Conservation (phyloP, 805 yeast species). For the Sugiyamaella smithiae region DNA sequence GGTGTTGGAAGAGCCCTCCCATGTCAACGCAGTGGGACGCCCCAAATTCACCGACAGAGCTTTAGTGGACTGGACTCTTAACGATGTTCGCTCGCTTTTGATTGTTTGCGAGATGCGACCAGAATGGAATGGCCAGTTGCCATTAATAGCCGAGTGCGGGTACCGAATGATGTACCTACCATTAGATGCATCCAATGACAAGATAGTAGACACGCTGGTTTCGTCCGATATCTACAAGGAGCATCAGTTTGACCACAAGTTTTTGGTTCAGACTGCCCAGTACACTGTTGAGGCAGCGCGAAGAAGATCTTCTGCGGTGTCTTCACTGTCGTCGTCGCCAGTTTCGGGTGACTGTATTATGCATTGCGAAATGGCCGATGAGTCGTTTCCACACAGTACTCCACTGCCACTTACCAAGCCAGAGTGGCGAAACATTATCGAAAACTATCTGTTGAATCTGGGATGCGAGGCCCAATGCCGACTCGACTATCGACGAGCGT, state of each 20-base stretch:
- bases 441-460: slow-evolving; percentile 46
- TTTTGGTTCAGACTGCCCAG: slow-evolving; percentile 57
- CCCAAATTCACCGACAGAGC: slow-evolving; percentile 62
- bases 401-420: slow-evolving; percentile 41
- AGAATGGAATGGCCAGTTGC: slow-evolving; percentile 56
- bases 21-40: slow-evolving; percentile 39
- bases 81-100: slow-evolving; percentile 63
- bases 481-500: slow-evolving; percentile 54
- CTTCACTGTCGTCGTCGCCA: slow-evolving; percentile 4
- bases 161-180: slow-evolving; percentile 55
- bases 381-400: not conserved
- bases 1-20: slow-evolving; percentile 43
- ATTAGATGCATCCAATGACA: slow-evolving; percentile 46
- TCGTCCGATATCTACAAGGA: slow-evolving; percentile 65
- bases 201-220: slow-evolving; percentile 49
- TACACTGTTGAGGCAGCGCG: slow-evolving; percentile 57
- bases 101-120: slow-evolving; percentile 50
- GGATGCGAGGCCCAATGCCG: slow-evolving; percentile 52
- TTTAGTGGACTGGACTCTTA: slow-evolving; percentile 66
- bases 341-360: not conserved
- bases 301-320: slow-evolving; percentile 12
- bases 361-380: slow-evolving; percentile 2
- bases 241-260: slow-evolving; percentile 52
- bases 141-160: slow-evolving; percentile 34
- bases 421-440: slow-evolving; percentile 74